Base-by-base conservation (phyloP, 2,329 filamentous ascomycete species). In the Colletotrichum costaricense region DNA sequence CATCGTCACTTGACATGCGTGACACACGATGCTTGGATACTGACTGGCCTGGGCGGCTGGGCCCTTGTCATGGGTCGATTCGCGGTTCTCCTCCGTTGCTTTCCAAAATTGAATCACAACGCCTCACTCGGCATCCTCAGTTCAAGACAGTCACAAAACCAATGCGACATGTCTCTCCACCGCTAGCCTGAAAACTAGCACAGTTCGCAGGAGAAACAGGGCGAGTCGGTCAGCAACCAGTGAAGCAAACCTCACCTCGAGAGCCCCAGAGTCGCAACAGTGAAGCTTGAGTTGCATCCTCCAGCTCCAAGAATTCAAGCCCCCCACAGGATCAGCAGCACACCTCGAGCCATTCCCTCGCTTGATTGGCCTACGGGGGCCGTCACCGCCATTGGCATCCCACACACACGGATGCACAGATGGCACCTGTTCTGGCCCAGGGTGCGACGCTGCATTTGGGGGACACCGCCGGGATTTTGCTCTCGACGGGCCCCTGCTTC, bases 371-470 rank as follows among this genome's bases (percentile, higher is more conserved):
- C 60, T 24, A 42, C 2, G 28, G 33, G 60, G 24, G 60, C 46
- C 60, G 60, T 63, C 60, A 63, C 60, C 60, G 60, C 60, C 46
- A 63, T 63, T 63, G 28, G 28, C 46, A 63, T 63, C 60, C 46
- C 60, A 63, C 60, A 54, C 60, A 63, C 46, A 63, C 60, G n/a
- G 46, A 54, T 52, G 60, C 59, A 59, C 57, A 59, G 57, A 57
- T 60, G 63, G 46, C 46, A 63, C 60, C 42, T 52, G n/a, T 54
- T 52, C 60, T 54, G 28, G 63, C 49, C 57, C 49, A 38, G 56
- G 57, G 69, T 63, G 58, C 28, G 49, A 72, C 69, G 66, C 69
- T 72, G 59, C 54, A 63, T 69, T 69, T 72, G 54, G 65, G 65
- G 58, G 65, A 59, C 58, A 64, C 66, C 55, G 22, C 69, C 57